Percentiles rank a stretch among this genome's conserved stretches.
Conservation (phyloP, 2,329 filamentous ascomycete species). For the Pyricularia sp. region DNA sequence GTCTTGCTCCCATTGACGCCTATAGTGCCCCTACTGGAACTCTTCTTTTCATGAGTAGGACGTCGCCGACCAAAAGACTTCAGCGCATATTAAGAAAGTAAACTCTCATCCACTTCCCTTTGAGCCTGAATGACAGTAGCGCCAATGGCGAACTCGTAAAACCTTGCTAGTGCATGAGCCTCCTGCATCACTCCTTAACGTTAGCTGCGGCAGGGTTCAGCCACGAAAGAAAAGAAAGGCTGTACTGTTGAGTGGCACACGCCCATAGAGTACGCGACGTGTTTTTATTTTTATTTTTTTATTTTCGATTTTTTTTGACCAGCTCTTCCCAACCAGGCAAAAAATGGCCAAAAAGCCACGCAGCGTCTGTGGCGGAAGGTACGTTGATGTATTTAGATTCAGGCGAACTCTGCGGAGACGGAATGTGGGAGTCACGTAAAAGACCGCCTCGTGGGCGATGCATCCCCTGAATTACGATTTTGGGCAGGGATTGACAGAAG, state of each 20-base stretch:
- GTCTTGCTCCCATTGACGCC: not conserved
- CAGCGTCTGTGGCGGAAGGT: not conserved
- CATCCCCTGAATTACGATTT: not conserved
- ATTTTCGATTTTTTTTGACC: no score
- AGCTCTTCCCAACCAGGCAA: not conserved
- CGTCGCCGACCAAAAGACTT: not conserved
- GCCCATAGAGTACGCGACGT: not conserved
- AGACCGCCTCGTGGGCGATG: not conserved
- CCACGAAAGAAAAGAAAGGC: not conserved
- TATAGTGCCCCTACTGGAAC: not conserved
- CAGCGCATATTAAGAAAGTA: not conserved
- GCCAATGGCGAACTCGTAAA: not conserved
- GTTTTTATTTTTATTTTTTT: not conserved
- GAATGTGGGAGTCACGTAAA: not conserved
- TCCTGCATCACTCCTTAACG: not conserved
- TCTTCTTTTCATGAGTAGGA: no score
- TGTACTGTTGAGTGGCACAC: not conserved
- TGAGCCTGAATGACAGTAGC: not conserved
- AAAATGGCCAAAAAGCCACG: not conserved
- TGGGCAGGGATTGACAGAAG: not conserved
- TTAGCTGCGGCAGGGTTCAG: not conserved
- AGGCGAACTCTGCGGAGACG: not conserved
- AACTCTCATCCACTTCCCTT: not conserved
- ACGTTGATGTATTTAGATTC: not conserved
- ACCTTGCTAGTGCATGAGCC: not conserved